Percentiles rank a stretch among this genome's conserved stretches.
These are phyloP conservation scores for Psophocarpus tetragonolobus DNA, from an alignment of 306 rosid species.

Conservation along the genomic window DNA sequence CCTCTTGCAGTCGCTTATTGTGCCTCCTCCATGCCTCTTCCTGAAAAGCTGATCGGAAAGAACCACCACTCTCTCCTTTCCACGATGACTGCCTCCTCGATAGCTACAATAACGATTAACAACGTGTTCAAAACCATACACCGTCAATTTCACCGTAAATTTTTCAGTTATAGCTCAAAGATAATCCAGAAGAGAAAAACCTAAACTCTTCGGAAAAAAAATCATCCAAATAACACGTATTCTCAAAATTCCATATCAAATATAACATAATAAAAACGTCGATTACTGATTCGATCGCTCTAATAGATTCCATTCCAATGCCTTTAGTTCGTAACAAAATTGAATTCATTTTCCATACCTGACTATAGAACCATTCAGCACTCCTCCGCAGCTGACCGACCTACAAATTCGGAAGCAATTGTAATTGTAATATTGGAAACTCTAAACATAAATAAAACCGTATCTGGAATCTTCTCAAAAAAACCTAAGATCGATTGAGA, in stretches of 20 bases:
- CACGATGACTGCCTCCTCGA: slow-evolving; percentile 59
- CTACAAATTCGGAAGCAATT: slow-evolving; percentile 51
- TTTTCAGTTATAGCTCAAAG: neutral
- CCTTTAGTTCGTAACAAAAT: neutral
- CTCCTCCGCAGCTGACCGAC: slow-evolving; percentile 80
- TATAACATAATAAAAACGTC: neutral
- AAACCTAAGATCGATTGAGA: neutral
- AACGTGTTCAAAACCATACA: slow-evolving; percentile 37
- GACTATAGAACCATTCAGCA: slow-evolving; percentile 75
- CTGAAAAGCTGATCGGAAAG: slow-evolving; percentile 72
- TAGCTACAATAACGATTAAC: slow-evolving; percentile 47
- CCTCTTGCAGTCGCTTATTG: slow-evolving; percentile 87
- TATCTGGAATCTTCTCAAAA: neutral
- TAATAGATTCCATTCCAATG: neutral
- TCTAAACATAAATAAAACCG: neutral
- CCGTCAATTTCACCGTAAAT: slow-evolving; percentile 39
- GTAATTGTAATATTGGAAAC: slow-evolving; percentile 9
- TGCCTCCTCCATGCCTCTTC: slow-evolving; percentile 90
- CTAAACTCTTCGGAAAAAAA: slow-evolving; percentile 3
- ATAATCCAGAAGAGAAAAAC: slow-evolving; percentile 3
- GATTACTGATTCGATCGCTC: neutral
- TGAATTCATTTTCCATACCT: slow-evolving; percentile 50
- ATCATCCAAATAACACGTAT: neutral
- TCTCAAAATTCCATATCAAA: neutral
- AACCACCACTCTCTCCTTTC: slow-evolving; percentile 58